Base-by-base conservation (phyloP, 108 stramenopile genomes). In the Phaeodactylum tricornutum region DNA sequence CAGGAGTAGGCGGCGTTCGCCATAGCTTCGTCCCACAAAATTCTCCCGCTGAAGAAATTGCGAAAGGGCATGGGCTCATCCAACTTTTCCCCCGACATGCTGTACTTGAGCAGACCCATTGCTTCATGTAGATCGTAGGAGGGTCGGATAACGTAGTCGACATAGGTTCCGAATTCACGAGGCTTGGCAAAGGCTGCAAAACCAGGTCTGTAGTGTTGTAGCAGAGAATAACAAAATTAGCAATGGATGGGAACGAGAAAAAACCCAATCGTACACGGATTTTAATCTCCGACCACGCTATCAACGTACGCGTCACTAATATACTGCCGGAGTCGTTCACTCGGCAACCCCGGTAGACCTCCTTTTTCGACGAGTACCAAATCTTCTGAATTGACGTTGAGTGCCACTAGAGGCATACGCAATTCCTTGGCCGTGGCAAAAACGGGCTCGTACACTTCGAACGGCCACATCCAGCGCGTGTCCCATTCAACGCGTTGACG, bases 21-120 rank as follows among this genome's bases (percentile, higher is more conserved):
- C 86, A 87, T 87, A 35, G 67, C 43, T 52, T 80, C 75, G 62
- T 87, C 86, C 86, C 86, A 87, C 19, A 87, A 53, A 22, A 87
- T 77, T 7, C 86, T 70, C 12, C 78, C 86, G 44, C 66, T 62
- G 27, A 67, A 34, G 40, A 87, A 87, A 27, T 70, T 72, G 0
- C 59, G 48, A 57, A 82, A 82, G 19, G 70, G 29, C 77, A 87
- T 82, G 38, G 71, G 65, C 29, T 68, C 47, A 21, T 87, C 71
- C 40, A 81, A 36, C 31, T 60, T 41, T 21, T 77, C 66, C 26
- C 84, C 84, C 19, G 72, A 53, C 34, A 74, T 76, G 4, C 74
- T 79, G 25, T 59, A 50, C 15, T 51, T 40, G 11, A 86, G 58
- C 21, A 86, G 57, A 8, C 84, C 84, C 59, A 86, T 64, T 25